These are phyloP conservation scores for Thinopyrum obtusiflorum DNA, from an alignment of 202 grass and related monocot genomes.

Conservation along the genomic window DNA sequence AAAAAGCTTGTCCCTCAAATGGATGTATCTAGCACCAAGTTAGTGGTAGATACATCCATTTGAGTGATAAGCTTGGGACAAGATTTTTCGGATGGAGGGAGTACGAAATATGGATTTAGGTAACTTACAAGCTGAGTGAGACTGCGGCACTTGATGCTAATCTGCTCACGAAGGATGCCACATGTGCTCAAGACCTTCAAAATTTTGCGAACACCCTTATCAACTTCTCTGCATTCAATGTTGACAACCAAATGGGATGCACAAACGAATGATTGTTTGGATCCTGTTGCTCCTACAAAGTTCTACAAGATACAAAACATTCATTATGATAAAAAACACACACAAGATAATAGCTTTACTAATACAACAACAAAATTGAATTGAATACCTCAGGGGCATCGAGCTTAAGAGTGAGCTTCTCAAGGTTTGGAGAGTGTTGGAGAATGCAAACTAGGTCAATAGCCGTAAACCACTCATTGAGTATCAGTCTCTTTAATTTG, in stretches of 20 bases:
- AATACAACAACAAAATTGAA: background rate
- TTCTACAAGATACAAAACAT: background rate
- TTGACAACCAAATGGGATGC: background rate
- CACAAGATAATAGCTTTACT: background rate
- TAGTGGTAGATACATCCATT: too few relatives aligned
- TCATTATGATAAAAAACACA: background rate
- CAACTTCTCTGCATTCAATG: background rate
- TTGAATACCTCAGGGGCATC: background rate
- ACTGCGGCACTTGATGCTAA: background rate
- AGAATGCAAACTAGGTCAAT: background rate
- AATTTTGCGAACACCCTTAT: background rate
- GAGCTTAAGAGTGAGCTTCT: background rate
- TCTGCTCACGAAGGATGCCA: background rate
- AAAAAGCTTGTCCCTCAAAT: too few relatives aligned
- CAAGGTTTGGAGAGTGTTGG: background rate
- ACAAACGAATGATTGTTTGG: background rate
- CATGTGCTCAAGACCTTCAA: background rate
- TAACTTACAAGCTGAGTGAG: too few relatives aligned
- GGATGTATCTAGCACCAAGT: too few relatives aligned
- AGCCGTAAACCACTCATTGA: background rate
- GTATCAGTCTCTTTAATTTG: background rate
- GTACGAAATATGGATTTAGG: background rate
- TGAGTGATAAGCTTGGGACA: too few relatives aligned
- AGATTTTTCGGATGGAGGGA: too few relatives aligned
- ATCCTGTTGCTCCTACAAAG: background rate